phyloP scores from a whole-genome alignment of 306 rosid genomes.

The Astragalus glycyphyllos region DNA sequence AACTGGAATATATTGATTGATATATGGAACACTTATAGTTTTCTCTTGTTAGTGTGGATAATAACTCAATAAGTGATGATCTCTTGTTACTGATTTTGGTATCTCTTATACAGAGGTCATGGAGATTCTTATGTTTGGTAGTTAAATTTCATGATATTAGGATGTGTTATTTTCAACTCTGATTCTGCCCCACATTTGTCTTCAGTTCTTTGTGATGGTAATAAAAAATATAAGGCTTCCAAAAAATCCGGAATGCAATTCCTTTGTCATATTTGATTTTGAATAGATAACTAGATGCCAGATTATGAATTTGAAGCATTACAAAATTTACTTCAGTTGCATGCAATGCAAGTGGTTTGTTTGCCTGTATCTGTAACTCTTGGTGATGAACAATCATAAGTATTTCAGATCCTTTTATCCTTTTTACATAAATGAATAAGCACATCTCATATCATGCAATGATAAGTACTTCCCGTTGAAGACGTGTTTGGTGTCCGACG shows the following conservation, averaged over 20 bases:
- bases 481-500: no score
- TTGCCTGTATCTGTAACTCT: constrained; percentile 23
- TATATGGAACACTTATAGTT: constrained; percentile 35
- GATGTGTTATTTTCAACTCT: neutral
- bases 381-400: constrained; percentile 9
- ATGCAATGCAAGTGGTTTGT: constrained; percentile 16
- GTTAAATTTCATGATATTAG: constrained; percentile 18
- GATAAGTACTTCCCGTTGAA: no score
- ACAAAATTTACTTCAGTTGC: neutral
- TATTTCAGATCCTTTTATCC: neutral
- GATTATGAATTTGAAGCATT: neutral
- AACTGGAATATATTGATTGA: constrained; percentile 31
- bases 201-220: constrained; percentile 16
- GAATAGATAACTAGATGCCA: neutral
- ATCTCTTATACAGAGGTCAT: neutral
- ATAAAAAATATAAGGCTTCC: neutral
- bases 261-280: neutral
- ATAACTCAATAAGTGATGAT: constrained; percentile 27
- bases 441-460: no score
- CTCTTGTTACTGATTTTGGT: neutral
- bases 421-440: no score
- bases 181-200: constrained; percentile 7
- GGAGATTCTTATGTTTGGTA: constrained; percentile 15
- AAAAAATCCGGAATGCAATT: neutral
- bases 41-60: constrained; percentile 57